Base-by-base conservation (phyloP, 2,329 filamentous ascomycete species). In the Sordariomycetes sp. region DNA sequence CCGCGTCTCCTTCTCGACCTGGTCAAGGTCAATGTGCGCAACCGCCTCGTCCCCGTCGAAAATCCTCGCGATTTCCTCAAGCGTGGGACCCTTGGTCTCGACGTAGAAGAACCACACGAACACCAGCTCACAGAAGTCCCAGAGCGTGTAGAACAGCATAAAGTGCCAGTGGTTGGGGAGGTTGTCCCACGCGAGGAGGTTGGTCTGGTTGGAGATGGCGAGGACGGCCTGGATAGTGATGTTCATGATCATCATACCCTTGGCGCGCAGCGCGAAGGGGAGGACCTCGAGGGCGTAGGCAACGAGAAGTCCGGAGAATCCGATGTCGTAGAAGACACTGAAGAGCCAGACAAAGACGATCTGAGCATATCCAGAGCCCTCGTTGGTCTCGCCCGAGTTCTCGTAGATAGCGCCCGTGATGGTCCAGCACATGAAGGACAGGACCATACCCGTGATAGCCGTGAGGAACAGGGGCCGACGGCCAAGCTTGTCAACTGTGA, bases 51-150 rank as follows among this genome's bases (percentile, higher is more conserved):
- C 79, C 46, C 84, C 86, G 64, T 89, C 86, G 64, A 89, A 89
- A 67, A 89, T 87, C 65, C 81, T 80, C 53, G 85, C 82, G 61
- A 88, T 79, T 67, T 88, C 84, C 67, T 89, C 86, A 1, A 89
- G 81, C 1, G 85, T 88, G 0, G 84, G 83, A 3, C 86, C 85
- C 65, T 82, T 83, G 22, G 86, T 89, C 73, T 90, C 86, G 59
- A 86, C 78, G 68, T 85, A 86, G 68, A 86, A 79, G 73, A 83
- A 83, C 70, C 78, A 85, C 40, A 87, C 82, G 63, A 86, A 85
- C 53, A 80, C 61, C 53, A 86, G 71, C 69, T 86, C 81, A 65
- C 78, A 68, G 54, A 79, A 72, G 66, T 86, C 79, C 83, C 83
- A 86, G 58, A 82, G 68, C 24, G 81, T 82, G 70, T 86, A 87